Conservation (phyloP, 148 eudicot genomes). For the Silene latifolia region DNA sequence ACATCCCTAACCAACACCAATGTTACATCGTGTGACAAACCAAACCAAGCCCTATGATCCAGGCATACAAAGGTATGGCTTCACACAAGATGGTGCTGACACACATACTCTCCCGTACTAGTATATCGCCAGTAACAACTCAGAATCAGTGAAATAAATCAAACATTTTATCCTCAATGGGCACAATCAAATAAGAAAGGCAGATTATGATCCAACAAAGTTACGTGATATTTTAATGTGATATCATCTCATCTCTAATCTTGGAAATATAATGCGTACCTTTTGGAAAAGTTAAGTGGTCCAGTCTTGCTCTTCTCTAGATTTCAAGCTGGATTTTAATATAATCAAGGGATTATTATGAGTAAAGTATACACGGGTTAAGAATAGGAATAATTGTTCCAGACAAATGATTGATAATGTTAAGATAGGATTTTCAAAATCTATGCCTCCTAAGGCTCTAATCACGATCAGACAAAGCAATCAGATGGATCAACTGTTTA, state of each 20-base stretch:
- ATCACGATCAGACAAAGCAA: constrained; percentile 15
- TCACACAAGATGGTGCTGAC: not conserved
- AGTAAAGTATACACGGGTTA: not conserved
- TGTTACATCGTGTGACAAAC: not conserved
- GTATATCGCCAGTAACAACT: constrained; percentile 5
- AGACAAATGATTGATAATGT: constrained; percentile 10
- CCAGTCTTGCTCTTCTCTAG: constrained; percentile 2
- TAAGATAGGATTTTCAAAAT: too few species aligned
- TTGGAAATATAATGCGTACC: constrained; percentile 24
- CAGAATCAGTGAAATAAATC: constrained; percentile 16
- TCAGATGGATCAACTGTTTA: constrained; percentile 10
- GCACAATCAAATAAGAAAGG: constrained; percentile 6
- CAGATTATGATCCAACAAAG: constrained; percentile 14
- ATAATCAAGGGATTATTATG: not conserved
- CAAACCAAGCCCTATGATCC: not conserved
- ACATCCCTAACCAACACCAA: not conserved
- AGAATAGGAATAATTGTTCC: not conserved
- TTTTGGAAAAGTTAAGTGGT: constrained; percentile 22
- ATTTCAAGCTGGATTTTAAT: constrained; percentile 23
- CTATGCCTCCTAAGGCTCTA: not conserved
- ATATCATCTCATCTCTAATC: constrained; percentile 16
- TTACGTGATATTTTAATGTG: not conserved
- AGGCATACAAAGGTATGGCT: too few species aligned
- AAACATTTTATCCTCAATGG: constrained; percentile 6
- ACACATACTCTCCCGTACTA: constrained; percentile 10